Conservation (phyloP, 352 stramenopile genomes). For the Phytophthora pluvialis region DNA sequence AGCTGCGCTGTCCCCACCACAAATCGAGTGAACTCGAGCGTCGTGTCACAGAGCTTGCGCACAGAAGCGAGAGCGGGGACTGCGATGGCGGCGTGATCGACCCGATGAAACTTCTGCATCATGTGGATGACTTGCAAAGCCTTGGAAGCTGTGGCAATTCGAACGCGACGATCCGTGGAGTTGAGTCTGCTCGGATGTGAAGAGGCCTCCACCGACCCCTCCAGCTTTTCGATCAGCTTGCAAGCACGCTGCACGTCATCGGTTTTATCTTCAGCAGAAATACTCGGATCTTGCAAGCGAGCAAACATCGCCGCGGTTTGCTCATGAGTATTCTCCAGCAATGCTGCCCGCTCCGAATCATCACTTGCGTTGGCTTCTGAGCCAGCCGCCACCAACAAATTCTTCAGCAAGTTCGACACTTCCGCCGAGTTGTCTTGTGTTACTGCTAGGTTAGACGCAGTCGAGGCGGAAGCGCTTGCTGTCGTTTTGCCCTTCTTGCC, state of each 20-base stretch:
- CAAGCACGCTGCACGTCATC: conserved; percentile 12
- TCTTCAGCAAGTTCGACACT: conserved; percentile 16
- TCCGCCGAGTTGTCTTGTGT: background rate
- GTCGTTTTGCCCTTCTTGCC: background rate
- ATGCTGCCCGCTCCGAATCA: too few species aligned
- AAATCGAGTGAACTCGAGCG: conserved; percentile 15
- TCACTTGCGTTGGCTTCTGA: too few species aligned
- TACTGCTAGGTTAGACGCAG: background rate
- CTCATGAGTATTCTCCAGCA: conserved; percentile 7
- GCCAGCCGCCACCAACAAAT: conserved; percentile 4
- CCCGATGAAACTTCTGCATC: conserved; percentile 37
- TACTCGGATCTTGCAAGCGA: conserved; percentile 18
- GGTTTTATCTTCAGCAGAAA: conserved; percentile 8
- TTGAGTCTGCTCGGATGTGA: conserved; percentile 13
- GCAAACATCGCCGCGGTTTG: conserved; percentile 14
- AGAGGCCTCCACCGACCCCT: background rate
- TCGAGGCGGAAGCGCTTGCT: background rate
- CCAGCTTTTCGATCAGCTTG: conserved; percentile 14
- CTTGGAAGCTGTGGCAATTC: conserved; percentile 1
- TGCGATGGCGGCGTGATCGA: conserved; percentile 16
- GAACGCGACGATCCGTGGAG: conserved; percentile 6
- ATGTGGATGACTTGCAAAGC: conserved; percentile 29
- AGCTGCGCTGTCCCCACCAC: conserved; percentile 22
- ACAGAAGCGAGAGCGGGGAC: conserved; percentile 15
- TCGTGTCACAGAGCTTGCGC: conserved; percentile 23